Evolutionary conservation across 1,284 basidiomycete genomes (phyloP).

Genomic region (Fomitopsis palustris): DNA sequence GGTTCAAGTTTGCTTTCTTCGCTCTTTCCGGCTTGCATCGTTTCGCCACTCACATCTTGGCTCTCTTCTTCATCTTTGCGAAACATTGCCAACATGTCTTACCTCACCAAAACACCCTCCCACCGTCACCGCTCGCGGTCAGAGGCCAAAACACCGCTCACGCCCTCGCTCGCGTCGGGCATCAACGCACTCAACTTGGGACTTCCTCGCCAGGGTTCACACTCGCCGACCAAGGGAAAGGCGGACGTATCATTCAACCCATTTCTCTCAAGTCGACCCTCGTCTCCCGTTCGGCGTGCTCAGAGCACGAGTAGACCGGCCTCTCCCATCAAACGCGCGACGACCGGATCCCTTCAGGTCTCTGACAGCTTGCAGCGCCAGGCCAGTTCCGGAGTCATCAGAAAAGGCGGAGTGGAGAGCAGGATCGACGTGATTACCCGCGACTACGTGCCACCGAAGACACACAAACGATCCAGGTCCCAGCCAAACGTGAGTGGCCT

Average conservation of each 20-base stretch:
- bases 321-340: conserved; percentile 62
- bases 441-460: conserved; percentile 52
- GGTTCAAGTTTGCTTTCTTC: not conserved
- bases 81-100: conserved; percentile 22
- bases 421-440: conserved; percentile 67
- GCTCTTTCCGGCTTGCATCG: not conserved
- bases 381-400: conserved; percentile 61
- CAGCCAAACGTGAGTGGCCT: conserved; percentile 50
- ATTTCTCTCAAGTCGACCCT: conserved; percentile 55
- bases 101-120: conserved; percentile 59
- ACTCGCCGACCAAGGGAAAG: conserved; percentile 31
- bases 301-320: conserved; percentile 40
- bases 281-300: conserved; percentile 59
- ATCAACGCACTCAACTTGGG: conserved; percentile 52
- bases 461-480: conserved; percentile 70
- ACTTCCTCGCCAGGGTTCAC: conserved; percentile 29
- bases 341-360: conserved; percentile 43
- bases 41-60: not conserved
- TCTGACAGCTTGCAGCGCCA: conserved; percentile 57
- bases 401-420: conserved; percentile 73
- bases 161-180: conserved; percentile 57
- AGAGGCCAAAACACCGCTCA: conserved; percentile 69
- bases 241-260: conserved; percentile 52
- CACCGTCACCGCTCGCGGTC: conserved; percentile 56
- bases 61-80: not conserved